phyloP scores from a whole-genome alignment of 148 eudicot species.

The Rhododendron griersonianum region DNA sequence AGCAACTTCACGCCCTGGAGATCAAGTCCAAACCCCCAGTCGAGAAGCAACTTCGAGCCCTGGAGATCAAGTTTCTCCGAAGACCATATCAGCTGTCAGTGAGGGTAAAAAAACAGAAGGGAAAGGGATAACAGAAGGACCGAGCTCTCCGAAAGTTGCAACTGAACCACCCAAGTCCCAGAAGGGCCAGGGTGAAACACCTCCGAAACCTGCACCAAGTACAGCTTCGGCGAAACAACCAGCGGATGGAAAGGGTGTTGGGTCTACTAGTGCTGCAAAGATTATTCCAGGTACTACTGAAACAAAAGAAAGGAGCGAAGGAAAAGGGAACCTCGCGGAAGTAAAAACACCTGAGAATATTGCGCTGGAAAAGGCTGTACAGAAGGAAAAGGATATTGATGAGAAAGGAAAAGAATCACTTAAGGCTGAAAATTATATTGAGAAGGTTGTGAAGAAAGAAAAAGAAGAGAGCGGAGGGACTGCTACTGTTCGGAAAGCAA shows the following conservation, averaged over 20 bases:
- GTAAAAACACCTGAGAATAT: not conserved
- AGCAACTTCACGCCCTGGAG: not conserved
- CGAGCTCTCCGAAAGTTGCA: not conserved
- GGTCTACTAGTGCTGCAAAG: too few species aligned
- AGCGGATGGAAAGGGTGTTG: not conserved
- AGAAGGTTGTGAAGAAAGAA: not conserved
- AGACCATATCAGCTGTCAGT: conserved; percentile 12
- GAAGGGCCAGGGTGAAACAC: not conserved
- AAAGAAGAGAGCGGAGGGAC: not conserved
- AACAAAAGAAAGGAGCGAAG: not conserved
- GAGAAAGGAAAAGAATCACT: not conserved
- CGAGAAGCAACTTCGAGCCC: not conserved
- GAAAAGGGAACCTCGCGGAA: not conserved
- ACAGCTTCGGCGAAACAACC: not conserved
- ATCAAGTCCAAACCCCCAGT: not conserved
- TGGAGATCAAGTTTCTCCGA: not conserved
- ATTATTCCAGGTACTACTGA: not conserved
- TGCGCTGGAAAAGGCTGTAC: not conserved
- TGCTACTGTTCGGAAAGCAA: not conserved
- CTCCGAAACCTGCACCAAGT: not conserved
- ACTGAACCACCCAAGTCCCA: not conserved
- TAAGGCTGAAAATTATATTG: not conserved
- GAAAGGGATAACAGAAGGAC: not conserved
- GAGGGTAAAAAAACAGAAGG: not conserved
- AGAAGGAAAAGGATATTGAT: not conserved